Evolutionary conservation across 306 rosid genomes (phyloP).

Genomic region (Lupinus albus): DNA sequence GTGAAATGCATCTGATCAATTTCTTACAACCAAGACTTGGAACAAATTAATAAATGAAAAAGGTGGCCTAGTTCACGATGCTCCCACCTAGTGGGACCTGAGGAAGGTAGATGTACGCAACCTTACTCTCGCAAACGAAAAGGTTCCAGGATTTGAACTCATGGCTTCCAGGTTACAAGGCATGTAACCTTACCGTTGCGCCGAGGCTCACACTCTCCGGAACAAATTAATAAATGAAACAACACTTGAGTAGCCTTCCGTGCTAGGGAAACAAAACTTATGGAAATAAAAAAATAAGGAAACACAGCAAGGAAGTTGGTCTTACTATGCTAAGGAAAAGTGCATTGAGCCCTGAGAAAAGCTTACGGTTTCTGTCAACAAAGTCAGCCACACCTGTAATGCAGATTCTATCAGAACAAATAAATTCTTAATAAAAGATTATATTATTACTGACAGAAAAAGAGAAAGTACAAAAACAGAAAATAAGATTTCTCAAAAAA

Average conservation of each 20-base stretch:
- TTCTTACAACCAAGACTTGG: slow-evolving; percentile 25
- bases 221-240: slow-evolving; percentile 12
- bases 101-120: too few species aligned
- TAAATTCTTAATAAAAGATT: slow-evolving; percentile 21
- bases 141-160: too few species aligned
- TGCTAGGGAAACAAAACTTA: not conserved
- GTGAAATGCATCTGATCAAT: slow-evolving; percentile 5
- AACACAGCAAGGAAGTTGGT: slow-evolving; percentile 32
- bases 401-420: slow-evolving; percentile 35
- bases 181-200: too few species aligned
- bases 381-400: slow-evolving; percentile 69
- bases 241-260: slow-evolving; percentile 21
- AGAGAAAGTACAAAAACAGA: not conserved
- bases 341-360: slow-evolving; percentile 68
- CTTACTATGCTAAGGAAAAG: slow-evolving; percentile 80
- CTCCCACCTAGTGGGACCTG: too few species aligned
- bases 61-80: too few species aligned
- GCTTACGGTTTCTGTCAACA: slow-evolving; percentile 75
- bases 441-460: not conserved
- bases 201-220: too few species aligned
- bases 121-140: too few species aligned
- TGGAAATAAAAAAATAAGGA: slow-evolving; percentile 16
- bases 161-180: too few species aligned
- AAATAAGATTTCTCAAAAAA: slow-evolving; percentile 6
- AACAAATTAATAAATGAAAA: slow-evolving; percentile 14